These are phyloP conservation scores for Citrullus colocynthis DNA, from an alignment of 306 rosid genomes.

Conservation along the genomic window DNA sequence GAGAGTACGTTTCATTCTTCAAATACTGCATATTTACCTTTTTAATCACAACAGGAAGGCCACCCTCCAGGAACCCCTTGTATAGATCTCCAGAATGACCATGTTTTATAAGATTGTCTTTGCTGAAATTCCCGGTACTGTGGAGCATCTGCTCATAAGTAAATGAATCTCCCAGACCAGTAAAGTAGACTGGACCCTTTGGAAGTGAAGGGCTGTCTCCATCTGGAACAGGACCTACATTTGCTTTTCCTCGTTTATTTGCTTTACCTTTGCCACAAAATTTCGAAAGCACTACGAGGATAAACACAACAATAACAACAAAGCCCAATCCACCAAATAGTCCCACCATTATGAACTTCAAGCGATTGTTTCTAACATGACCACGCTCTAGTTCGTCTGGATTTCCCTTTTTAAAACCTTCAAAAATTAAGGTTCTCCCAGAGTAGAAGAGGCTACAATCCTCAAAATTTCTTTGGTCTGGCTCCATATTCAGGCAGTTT, in stretches of 20 bases:
- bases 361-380: slow-evolving; percentile 24
- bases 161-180: slow-evolving; percentile 52
- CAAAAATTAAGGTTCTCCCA: slow-evolving; percentile 24
- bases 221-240: slow-evolving; percentile 37
- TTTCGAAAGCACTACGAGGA: slow-evolving; percentile 35
- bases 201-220: slow-evolving; percentile 36
- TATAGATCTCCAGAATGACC: slow-evolving; percentile 91
- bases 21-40: slow-evolving; percentile 40
- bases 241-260: slow-evolving; percentile 29
- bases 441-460: slow-evolving; percentile 53
- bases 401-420: slow-evolving; percentile 14
- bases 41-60: slow-evolving; percentile 58
- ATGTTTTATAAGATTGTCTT: slow-evolving; percentile 54
- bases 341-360: slow-evolving; percentile 55
- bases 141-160: slow-evolving; percentile 52
- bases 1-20: slow-evolving; percentile 39
- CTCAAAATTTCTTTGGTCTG: slow-evolving; percentile 36
- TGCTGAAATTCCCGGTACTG: slow-evolving; percentile 45
- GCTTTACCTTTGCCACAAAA: slow-evolving; percentile 17
- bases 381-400: background rate
- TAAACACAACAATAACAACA: slow-evolving; percentile 38
- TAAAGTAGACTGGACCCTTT: slow-evolving; percentile 24
- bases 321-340: slow-evolving; percentile 69
- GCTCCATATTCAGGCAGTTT: slow-evolving; percentile 45
- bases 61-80: slow-evolving; percentile 39